phyloP scores from a whole-genome alignment of 345 rosid genomes.

The Dimocarpus longan region DNA sequence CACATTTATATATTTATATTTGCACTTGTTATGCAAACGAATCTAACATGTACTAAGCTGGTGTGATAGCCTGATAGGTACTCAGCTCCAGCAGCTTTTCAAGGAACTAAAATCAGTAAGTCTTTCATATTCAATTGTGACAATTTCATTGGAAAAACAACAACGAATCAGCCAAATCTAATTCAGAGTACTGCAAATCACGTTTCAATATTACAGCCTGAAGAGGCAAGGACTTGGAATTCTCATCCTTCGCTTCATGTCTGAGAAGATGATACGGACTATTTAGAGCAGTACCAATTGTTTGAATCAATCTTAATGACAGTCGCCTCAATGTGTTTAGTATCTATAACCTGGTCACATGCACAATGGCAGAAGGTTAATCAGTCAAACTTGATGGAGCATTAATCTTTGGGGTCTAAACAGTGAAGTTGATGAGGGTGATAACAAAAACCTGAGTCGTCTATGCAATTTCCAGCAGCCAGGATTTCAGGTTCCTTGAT shows the following conservation, averaged over 20 bases:
- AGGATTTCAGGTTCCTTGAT: conserved; percentile 35
- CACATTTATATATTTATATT: too few relatives aligned
- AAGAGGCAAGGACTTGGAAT: not conserved
- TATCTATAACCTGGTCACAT: not conserved
- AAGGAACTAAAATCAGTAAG: too few relatives aligned
- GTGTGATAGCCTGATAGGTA: too few relatives aligned
- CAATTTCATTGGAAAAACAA: not conserved
- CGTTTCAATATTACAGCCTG: not conserved
- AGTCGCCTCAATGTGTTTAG: not conserved
- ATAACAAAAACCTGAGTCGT: conserved; percentile 31
- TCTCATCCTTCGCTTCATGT: not conserved
- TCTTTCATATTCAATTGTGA: not conserved
- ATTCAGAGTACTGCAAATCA: not conserved
- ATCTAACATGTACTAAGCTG: too few relatives aligned
- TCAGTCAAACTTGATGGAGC: not conserved
- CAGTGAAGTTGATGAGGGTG: not conserved
- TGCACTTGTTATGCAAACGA: too few relatives aligned
- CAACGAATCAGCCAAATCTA: not conserved
- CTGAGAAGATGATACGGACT: not conserved
- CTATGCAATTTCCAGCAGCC: conserved; percentile 42
- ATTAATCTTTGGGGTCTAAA: not conserved
- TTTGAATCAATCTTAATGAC: not conserved
- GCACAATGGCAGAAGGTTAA: not conserved
- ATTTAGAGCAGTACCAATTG: not conserved
- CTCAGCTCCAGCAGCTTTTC: too few relatives aligned